Evolutionary conservation across 805 yeast genomes (phyloP), one percentile per base, ranked within the genome.

Genomic region (Saccharomyces eubayanus): DNA sequence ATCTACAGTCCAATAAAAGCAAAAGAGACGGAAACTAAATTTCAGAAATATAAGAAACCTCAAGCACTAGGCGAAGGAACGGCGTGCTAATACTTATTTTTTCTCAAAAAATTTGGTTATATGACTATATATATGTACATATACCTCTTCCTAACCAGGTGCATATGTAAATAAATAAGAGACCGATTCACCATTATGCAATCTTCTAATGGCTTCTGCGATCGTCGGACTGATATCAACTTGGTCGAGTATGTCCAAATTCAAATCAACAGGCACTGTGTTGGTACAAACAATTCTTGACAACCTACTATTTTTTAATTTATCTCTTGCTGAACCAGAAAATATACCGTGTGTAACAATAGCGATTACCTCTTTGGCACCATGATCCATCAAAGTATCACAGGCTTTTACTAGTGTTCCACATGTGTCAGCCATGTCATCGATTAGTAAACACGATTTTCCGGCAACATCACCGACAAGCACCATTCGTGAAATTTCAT

Each of bases 351-450:
- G 99, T 1, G 98, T 92, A 10, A 92, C 97, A 50, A 94, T 85
- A 11, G 98, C 96, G 58, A 92, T 81, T 27, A 94, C 98, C 57
- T 82, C 79, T 55, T 80, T 77, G 3, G 99, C 98, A 30, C 90
- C 88, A 59, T 89, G 83, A 24, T 80, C 84, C 59, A 90, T 73
- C 56, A 92, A 74, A 5, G 91, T 83, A 57, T 92, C 96, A 10
- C 96, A 92, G 1, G 98, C 98, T 71, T 92, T 92, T 58, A 89
- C 94, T 59, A 92, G 75, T 2, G 99, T 92, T 45, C 99, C 98
- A 73, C 98, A 92, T 5, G 99, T 92, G 67, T 92, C 99, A 41
- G 98, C 98, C 95, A 92, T 94, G 69, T 92, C 99, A 70, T 92
- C 99, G 31, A 92, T 88, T 57, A 92, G 74, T 27, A 94, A 77